Conservation (phyloP, 441 rosid genomes). For the Erodium texanum region DNA sequence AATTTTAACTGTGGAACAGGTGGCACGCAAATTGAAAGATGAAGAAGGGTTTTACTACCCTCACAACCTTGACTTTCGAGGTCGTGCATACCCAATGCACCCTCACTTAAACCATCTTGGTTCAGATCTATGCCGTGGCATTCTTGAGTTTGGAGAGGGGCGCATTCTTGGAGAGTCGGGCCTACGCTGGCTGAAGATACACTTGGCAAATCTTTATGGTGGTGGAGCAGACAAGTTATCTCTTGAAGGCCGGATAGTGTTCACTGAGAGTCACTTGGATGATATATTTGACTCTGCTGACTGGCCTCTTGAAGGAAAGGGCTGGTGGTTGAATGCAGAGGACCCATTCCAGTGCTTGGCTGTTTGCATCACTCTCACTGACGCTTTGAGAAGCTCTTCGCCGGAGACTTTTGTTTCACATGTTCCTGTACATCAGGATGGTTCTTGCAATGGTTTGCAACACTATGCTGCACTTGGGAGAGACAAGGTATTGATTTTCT, state of each 20-base stretch:
- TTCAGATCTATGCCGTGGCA: constrained; percentile 93
- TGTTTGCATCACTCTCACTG: constrained; percentile 70
- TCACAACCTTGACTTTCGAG: constrained; percentile 95
- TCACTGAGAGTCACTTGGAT: constrained; percentile 74
- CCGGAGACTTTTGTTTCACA: constrained; percentile 67
- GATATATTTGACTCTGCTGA: constrained; percentile 93
- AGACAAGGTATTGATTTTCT: constrained; percentile 59
- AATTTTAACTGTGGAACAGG: constrained; percentile 47
- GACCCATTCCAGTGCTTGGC: constrained; percentile 98
- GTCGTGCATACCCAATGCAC: constrained; percentile 99
- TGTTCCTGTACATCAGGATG: constrained; percentile 97
- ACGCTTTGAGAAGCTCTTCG: constrained; percentile 79
- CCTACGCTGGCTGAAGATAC: constrained; percentile 87
- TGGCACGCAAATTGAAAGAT: constrained; percentile 82
- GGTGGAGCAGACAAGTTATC: constrained; percentile 95
- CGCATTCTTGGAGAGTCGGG: constrained; percentile 82
- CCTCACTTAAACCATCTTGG: constrained; percentile 96
- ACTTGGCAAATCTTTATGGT: constrained; percentile 83
- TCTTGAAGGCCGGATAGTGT: constrained; percentile 62
- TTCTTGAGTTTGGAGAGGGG: constrained; percentile 92
- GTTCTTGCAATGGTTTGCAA: constrained; percentile 97
- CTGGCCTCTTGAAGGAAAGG: constrained; percentile 78
- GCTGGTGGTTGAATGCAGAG: constrained; percentile 97
- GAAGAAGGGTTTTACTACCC: constrained; percentile 94
- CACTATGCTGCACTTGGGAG: constrained; percentile 99